Evolutionary conservation across 2,329 filamentous ascomycete species (phyloP).

Genomic region (Eurotiales sp.): DNA sequence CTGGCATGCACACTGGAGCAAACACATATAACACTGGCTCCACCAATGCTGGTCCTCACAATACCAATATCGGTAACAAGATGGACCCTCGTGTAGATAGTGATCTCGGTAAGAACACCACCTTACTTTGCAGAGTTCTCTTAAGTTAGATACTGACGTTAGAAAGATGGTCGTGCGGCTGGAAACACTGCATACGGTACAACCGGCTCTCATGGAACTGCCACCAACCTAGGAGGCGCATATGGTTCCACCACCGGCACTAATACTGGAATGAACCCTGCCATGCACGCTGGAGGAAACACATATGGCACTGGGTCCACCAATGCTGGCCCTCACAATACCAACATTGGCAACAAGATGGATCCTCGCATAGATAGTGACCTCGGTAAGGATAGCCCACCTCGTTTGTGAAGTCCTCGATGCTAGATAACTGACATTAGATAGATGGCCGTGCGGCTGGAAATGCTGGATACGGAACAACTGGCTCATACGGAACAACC

Average conservation of each 20-base stretch:
- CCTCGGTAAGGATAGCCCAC: constrained; percentile 12
- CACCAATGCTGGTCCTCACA: constrained; percentile 31
- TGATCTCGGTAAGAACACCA: constrained; percentile 27
- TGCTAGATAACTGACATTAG: not conserved
- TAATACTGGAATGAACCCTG: not conserved
- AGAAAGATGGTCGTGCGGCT: constrained; percentile 10
- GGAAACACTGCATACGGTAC: not conserved
- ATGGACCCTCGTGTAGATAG: constrained; percentile 30
- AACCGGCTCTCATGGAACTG: constrained; percentile 4
- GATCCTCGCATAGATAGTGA: constrained; percentile 41
- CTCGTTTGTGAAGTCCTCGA: not conserved
- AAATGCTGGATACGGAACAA: constrained; percentile 4
- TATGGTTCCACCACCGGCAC: constrained; percentile 15
- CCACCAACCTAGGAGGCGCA: no score
- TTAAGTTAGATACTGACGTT: no score
- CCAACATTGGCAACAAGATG: constrained; percentile 28
- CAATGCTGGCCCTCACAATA: constrained; percentile 37
- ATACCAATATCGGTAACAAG: constrained; percentile 37
- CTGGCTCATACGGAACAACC: constrained; percentile 8
- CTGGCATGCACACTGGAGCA: constrained; percentile 4
- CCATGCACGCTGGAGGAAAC: constrained; percentile 7
- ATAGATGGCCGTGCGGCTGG: constrained; percentile 11
- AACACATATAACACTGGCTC: constrained; percentile 3
- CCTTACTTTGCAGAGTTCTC: no score
- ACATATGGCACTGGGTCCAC: constrained; percentile 20